A percentile compares a stretch with the other conserved stretches of the same genome.
Conservation (phyloP, 129 eudicot species). For the Glebionis coronaria region DNA sequence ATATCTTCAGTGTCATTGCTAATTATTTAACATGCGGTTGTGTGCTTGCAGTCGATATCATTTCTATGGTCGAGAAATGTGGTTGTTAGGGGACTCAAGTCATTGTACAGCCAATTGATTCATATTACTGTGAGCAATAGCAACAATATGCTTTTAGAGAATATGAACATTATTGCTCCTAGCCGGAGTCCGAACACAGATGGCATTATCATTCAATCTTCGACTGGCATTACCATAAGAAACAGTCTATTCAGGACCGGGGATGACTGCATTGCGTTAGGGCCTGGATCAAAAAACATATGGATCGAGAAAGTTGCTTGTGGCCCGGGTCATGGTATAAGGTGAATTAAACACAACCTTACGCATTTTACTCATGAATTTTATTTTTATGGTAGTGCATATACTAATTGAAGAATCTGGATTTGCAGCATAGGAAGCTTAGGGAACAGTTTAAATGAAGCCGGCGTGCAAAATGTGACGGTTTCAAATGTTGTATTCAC, state of each 20-base stretch:
- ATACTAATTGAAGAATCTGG: not conserved
- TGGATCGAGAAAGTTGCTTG: slow-evolving; percentile 64
- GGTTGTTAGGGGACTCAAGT: slow-evolving; percentile 53
- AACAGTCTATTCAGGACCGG: slow-evolving; percentile 46
- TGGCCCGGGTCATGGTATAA: slow-evolving; percentile 85
- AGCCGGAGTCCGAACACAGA: slow-evolving; percentile 78
- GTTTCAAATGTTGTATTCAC: slow-evolving; percentile 43
- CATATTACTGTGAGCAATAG: slow-evolving; percentile 60
- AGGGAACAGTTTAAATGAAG: slow-evolving; percentile 56
- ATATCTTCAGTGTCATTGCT: too few species aligned
- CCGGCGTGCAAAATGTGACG: slow-evolving; percentile 71
- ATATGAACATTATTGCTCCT: slow-evolving; percentile 53
- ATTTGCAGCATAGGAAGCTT: slow-evolving; percentile 68
- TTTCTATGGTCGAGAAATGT: slow-evolving; percentile 61
- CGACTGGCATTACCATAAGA: slow-evolving; percentile 54
- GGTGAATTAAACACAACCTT: slow-evolving; percentile 26
- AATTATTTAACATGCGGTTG: not conserved
- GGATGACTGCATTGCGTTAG: slow-evolving; percentile 70
- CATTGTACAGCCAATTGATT: slow-evolving; percentile 50
- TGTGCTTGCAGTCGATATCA: slow-evolving; percentile 54
- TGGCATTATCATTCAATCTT: slow-evolving; percentile 57
- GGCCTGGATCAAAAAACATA: slow-evolving; percentile 65
- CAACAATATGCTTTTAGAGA: slow-evolving; percentile 43
- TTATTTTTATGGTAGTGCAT: not conserved
- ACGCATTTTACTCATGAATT: not conserved